Evolutionary conservation across 2,329 filamentous ascomycete species (phyloP), one percentile per base, ranked within the genome.

Genomic region (Trichophyton benhamiae): DNA sequence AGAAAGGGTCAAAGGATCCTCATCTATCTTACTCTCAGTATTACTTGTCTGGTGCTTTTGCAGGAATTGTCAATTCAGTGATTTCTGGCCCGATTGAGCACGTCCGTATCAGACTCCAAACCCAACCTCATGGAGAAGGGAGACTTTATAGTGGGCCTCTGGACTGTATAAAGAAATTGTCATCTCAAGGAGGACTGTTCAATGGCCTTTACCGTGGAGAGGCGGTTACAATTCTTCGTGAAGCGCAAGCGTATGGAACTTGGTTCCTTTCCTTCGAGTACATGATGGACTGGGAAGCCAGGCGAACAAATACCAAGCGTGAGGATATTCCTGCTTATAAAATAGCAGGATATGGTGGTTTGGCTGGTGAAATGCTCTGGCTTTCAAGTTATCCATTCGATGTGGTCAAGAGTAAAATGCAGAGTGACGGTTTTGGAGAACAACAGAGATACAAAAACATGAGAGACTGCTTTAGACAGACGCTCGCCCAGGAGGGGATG

Each of bases 401-500:
- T 76, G 92, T 99, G 30, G 77, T 99, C 76, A 99, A 99, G 87
- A 96, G 90, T 77, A 97, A 96, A 83, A 96, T 97, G 92, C 94
- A 99, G 82, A 96, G 87, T 62, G 94, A 99, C 76, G 91, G 89
- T 0, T 94, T 96, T 72, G 90, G 89, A 1, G 74, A 71, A 3
- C 77, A 82, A 65, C 85, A 86, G 78, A 82, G 81, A 72, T 99
- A 88, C 77, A 83, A 78, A 72, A 86, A 79, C 61, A 96, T 96
- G 92, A 83, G 87, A 59, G 88, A 95, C 76, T 95, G 89, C 78
- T 95, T 97, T 75, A 82, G 80, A 63, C 85, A 95, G 80, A 95
- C 87, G 1, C 95, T 83, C 79, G 82, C 81, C 63, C 79, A 77
- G 4, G 91, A 95, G 76, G 94, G 94, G 0, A 70, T 85, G 67